Base-by-base conservation (phyloP, 2,329 filamentous ascomycete species). In the Botrytis squamosa region DNA sequence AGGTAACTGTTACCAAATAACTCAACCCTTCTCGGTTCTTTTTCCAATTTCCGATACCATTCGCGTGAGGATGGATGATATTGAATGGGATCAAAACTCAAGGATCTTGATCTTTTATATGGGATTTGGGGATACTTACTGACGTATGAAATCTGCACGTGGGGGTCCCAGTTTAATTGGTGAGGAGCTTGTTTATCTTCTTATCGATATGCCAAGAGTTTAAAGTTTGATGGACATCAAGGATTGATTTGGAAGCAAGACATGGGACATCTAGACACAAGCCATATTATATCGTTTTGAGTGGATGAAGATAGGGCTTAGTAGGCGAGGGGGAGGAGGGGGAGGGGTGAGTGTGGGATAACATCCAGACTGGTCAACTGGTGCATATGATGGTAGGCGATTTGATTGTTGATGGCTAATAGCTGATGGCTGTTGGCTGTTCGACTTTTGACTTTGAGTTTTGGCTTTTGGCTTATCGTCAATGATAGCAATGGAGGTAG, bases 171-270 rank as follows among this genome's bases (percentile, higher is more conserved):
- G 40, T 38, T 63, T 65, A 29, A 55, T 66, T 42, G 42, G 44
- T 71, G 52, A 62, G 25, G 68, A 33, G n/a, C 40, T 46, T 49
- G 49, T 68, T 71, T 52, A 71, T 71, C 59, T 52, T 49, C 70
- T 71, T 66, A 66, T 65, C 70, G 44, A 65, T 66, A n/a, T 52
- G 70, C 70, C 70, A 71, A 71, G 70, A n/a, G 20, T 33, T 66
- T 3, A 33, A 44, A 60, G 67, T 59, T 60, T 57, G 49, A 69
- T 69, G 36, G 10, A 16, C 49, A 33, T 59, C 64, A 20, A 52
- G 46, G 46, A 55, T 55, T 29, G 16, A 40, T 67, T 42, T 40
- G 65, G 49, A 42, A 55, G 20, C 36, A 68, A 68, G 46, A 67
- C 65, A 52, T 55, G 46, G 40, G 36, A 29, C 12, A 20, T 55